Base-by-base conservation (phyloP, 768 basidiomycete genomes). In the Podaxis rugospora region DNA sequence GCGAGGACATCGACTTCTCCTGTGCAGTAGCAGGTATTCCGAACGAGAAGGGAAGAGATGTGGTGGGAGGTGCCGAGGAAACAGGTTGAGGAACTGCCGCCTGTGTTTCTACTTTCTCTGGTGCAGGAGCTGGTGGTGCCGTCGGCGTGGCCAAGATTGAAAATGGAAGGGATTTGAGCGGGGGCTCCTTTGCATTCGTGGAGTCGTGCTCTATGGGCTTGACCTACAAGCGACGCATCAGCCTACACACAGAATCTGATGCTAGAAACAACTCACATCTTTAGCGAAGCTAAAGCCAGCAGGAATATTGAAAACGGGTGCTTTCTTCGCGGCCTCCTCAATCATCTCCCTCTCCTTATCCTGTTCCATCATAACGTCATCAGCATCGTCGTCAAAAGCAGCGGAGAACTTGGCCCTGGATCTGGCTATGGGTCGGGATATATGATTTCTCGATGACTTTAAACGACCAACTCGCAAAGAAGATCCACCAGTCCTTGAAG, bases 281-380 rank as follows among this genome's bases (percentile, higher is more conserved):
- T 85, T 83, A 4, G 85, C 82, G 66, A 92, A 91, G 47, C 78
- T 84, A 71, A 92, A 92, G 5, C 81, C 83, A 57, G 76, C 71
- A 18, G 88, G 83, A 40, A 86, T 75, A 42, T 85, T 77, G 69
- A 88, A 90, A 4, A 75, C 71, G 1, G 87, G 87, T 9, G 71
- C 76, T 62, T 76, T 80, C 68, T 80, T 82, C 10, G 82, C 79
- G 5, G 83, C 82, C 65, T 83, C 83, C 57, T 87, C 83, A 13
- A 85, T 70, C 58, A 71, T 71, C 47, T 77, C 74, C 40, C 72
- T 72, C 60, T 86, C 83, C 63, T 76, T 76, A 28, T 73, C 70
- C 27, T 69, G 69, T 25, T 80, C 80, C 53, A 76, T 74, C 75
- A 79, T 75, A 21, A 63, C 74, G 27, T 84, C 85, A 59, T 80